Base-by-base conservation (phyloP, 805 yeast species). In the Candida nitratophila region DNA sequence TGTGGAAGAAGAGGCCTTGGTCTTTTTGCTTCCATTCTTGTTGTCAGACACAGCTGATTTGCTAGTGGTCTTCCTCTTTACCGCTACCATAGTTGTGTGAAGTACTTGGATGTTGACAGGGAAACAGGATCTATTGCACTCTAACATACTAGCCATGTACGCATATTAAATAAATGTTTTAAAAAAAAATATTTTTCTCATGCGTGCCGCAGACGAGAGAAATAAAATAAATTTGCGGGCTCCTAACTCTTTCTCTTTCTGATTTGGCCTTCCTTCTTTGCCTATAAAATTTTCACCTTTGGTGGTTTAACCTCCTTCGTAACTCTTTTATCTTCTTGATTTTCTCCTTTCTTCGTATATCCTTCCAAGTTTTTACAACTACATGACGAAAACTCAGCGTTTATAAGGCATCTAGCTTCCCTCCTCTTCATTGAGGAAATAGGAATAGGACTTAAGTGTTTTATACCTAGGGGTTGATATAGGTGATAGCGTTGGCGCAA, bases 351-450 rank as follows among this genome's bases (percentile, higher is more conserved):
- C 60, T 62, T 64, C 39, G 60, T 70, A 74, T 74, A 78, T 70
- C 74, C 82, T 79, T 76, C 78, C 82, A 77, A 76, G 76, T 79
- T 76, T 76, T 75, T 73, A 74, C 66, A 71, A 69, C 56, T 62
- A 66, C 52, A 74, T 76, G 82, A 76, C 76, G 82, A 76, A 71
- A 66, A 64, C 77, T 74, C 71, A 74, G 80, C 80, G 77, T 53
- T 59, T 51, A 59, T 55, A 59, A 57, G 62, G 48, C 64, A 54
- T 50, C 71, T 59, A 52, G 56, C 49, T 47, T 54, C 59, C 63
- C 65, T 49, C 53, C 46, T 38, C 43, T 38, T 40, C 15, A 30
- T 37, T 39, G 50, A 45, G 19, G 26, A 47, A 42, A 41, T 20
- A 33, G 45, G 43, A 40, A 15, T 11, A 17, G 44, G 38, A 49